Conservation (phyloP, 1,284 basidiomycete species). For the Boletus albobrunnescens region DNA sequence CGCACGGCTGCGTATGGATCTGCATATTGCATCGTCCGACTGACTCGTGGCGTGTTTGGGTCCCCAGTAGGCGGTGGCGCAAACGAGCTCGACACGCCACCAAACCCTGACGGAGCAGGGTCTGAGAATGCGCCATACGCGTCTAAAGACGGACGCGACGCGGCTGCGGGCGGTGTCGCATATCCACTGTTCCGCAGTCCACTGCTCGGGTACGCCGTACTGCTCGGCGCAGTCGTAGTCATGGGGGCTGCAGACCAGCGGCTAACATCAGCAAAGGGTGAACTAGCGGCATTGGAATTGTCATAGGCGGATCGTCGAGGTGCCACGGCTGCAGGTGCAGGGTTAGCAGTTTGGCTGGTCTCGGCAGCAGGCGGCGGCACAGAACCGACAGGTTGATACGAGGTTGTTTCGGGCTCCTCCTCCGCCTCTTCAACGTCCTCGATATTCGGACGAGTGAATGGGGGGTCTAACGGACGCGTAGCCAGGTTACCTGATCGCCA, state of each 20-base stretch:
- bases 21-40: constrained; percentile 85
- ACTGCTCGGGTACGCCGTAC: constrained; percentile 34
- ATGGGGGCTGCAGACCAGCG: constrained; percentile 40
- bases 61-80: constrained; percentile 35
- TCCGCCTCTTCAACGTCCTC: constrained; percentile 42
- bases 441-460: constrained; percentile 55
- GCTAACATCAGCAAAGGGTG: constrained; percentile 54
- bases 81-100: constrained; percentile 31
- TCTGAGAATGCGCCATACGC: constrained; percentile 85
- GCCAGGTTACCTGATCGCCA: constrained; percentile 67
- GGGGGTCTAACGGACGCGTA: constrained; percentile 57
- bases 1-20: constrained; percentile 77
- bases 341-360: constrained; percentile 23
- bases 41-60: constrained; percentile 50
- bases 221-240: constrained; percentile 34
- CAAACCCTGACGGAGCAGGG: constrained; percentile 69
- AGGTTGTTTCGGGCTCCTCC: constrained; percentile 45
- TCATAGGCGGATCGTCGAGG: constrained; percentile 35
- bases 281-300: constrained; percentile 37
- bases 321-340: constrained; percentile 31
- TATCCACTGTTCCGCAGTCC: constrained; percentile 27
- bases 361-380: constrained; percentile 21
- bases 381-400: constrained; percentile 37
- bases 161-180: constrained; percentile 30
- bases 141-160: constrained; percentile 68